phyloP scores from a whole-genome alignment of 371 early-diverging fungal species.

The Rhizomucor pusillus region DNA sequence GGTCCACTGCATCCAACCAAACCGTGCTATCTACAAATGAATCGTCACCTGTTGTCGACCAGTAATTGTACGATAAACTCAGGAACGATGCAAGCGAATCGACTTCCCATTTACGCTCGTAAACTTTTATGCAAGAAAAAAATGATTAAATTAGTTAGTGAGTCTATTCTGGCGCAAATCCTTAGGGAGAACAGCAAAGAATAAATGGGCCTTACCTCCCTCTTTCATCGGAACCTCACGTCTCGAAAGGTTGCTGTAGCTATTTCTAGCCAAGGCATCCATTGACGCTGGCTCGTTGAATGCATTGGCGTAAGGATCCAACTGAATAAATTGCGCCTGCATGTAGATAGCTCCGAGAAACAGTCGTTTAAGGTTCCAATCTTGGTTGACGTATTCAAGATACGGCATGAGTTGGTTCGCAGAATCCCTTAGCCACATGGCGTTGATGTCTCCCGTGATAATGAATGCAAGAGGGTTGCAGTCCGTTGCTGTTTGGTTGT shows the following conservation, averaged over 20 bases:
- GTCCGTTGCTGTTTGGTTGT: slow-evolving; percentile 5
- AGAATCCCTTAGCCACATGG: slow-evolving; percentile 70
- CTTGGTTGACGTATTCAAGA: slow-evolving; percentile 40
- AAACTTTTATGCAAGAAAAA: slow-evolving; percentile 19
- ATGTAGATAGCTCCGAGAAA: slow-evolving; percentile 52
- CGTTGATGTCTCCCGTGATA: slow-evolving; percentile 68
- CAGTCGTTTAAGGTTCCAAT: slow-evolving; percentile 36
- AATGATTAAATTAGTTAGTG: too few species aligned
- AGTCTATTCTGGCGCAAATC: too few species aligned
- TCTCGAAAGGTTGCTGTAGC: not conserved
- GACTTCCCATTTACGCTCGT: slow-evolving; percentile 52
- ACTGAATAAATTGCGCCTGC: slow-evolving; percentile 52
- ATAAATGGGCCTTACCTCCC: not conserved
- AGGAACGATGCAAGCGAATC: slow-evolving; percentile 58
- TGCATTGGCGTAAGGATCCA: slow-evolving; percentile 52
- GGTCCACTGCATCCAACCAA: slow-evolving; percentile 43
- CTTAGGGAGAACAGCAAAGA: not conserved
- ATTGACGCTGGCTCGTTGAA: slow-evolving; percentile 35
- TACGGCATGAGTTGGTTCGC: slow-evolving; percentile 65
- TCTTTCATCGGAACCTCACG: not conserved
- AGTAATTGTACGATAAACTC: slow-evolving; percentile 42
- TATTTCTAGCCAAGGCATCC: not conserved
- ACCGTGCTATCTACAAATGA: slow-evolving; percentile 25
- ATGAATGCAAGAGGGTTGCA: slow-evolving; percentile 53
- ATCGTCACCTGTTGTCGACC: slow-evolving; percentile 37